Evolutionary conservation across 768 basidiomycete genomes (phyloP).

Genomic region (Austroboletus festivus): DNA sequence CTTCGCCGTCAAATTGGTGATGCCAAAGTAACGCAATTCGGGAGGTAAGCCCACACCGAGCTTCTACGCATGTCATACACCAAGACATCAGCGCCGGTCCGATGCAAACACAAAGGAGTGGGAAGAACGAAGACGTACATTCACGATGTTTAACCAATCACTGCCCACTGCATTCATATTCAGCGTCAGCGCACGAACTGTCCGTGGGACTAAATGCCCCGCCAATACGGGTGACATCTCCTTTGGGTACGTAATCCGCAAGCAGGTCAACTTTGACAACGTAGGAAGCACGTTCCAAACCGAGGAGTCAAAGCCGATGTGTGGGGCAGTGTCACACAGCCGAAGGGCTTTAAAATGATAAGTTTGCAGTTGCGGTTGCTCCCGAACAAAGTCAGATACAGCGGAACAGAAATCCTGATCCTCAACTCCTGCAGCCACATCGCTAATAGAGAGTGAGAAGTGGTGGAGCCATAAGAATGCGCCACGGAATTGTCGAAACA

Average conservation of each 20-base stretch:
- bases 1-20: constrained; percentile 44
- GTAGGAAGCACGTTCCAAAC: constrained; percentile 70
- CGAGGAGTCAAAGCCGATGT: constrained; percentile 64
- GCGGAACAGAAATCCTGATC: constrained; percentile 69
- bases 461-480: constrained; percentile 62
- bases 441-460: constrained; percentile 56
- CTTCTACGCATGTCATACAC: constrained; percentile 41
- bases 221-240: constrained; percentile 64
- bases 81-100: background rate
- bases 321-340: constrained; percentile 40
- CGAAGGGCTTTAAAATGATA: constrained; percentile 55
- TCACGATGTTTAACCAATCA: constrained; percentile 39
- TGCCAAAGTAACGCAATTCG: constrained; percentile 49
- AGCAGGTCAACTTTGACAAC: constrained; percentile 45
- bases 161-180: constrained; percentile 29
- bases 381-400: constrained; percentile 63
- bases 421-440: constrained; percentile 37
- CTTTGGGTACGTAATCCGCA: constrained; percentile 61
- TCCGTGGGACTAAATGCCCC: constrained; percentile 63
- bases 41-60: constrained; percentile 56
- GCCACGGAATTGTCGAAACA: constrained; percentile 43
- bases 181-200: constrained; percentile 45
- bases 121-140: constrained; percentile 25
- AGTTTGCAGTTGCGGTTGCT: constrained; percentile 46
- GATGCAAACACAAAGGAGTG: background rate